A percentile compares a stretch with the other conserved stretches of the same genome.
These are phyloP conservation scores for Cryptosporidium felis DNA, from an alignment of 169 alveolate genomes.

Conservation along the genomic window DNA sequence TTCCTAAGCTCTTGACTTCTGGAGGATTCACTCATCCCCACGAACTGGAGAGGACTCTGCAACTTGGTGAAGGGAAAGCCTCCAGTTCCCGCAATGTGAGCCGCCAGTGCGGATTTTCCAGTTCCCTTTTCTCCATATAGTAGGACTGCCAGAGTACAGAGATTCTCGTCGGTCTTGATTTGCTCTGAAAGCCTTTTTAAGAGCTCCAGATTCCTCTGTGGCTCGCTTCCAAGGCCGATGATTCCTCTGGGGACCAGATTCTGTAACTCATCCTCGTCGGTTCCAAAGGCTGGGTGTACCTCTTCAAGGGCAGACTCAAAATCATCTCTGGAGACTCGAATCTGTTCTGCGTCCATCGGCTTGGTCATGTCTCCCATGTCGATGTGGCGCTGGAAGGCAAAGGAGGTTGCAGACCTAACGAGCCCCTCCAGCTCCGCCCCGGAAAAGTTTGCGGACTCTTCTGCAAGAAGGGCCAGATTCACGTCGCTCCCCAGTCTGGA, in stretches of 20 bases:
- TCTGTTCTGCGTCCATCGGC: conserved; percentile 77
- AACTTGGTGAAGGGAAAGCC: conserved; percentile 95
- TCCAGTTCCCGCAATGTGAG: conserved; percentile 92
- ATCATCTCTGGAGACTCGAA: conserved; percentile 87
- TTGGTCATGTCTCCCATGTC: conserved; percentile 78
- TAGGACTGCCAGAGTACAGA: conserved; percentile 86
- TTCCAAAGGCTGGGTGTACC: conserved; percentile 97
- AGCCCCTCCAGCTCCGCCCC: conserved; percentile 99
- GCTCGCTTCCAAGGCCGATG: conserved; percentile 29
- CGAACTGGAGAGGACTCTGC: conserved; percentile 94
- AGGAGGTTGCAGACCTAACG: conserved; percentile 93
- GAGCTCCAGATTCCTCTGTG: conserved; percentile 5
- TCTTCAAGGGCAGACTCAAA: conserved; percentile 93
- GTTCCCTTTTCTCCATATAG: conserved; percentile 94
- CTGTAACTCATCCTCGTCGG: conserved; percentile 85
- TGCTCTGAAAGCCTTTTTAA: conserved; percentile 55
- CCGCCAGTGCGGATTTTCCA: conserved; percentile 98
- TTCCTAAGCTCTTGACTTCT: conserved; percentile 89
- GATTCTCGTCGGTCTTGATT: conserved; percentile 64
- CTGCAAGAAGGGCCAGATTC: conserved; percentile 90
- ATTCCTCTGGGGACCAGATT: conserved; percentile 73
- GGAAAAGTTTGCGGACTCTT: conserved; percentile 95
- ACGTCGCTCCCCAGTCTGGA: conserved; percentile 84
- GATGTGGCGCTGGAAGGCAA: conserved; percentile 91
- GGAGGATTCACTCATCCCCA: conserved; percentile 86